phyloP scores from a whole-genome alignment of 2,329 filamentous ascomycete genomes.

The Clonostachys rhizophaga region DNA sequence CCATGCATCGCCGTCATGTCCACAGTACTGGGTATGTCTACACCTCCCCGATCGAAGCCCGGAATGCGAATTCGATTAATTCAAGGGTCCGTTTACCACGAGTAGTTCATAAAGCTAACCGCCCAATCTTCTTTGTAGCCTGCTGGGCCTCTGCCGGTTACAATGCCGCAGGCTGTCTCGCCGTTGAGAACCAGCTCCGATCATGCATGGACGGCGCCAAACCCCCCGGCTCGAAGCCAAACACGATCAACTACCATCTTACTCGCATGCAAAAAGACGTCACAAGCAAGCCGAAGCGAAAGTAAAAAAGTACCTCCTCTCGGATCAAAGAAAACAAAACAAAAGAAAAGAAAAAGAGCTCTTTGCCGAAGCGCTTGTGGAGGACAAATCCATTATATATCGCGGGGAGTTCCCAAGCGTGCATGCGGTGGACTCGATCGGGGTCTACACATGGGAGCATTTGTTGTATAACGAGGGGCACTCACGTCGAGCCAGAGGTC shows the following conservation, averaged over 20 bases:
- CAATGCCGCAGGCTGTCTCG: slow-evolving; percentile 53
- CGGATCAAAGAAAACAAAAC: no score
- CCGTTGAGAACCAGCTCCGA: slow-evolving; percentile 56
- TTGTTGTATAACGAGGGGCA: no score
- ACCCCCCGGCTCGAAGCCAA: slow-evolving; percentile 44
- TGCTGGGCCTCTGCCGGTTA: slow-evolving; percentile 82
- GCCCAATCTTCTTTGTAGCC: slow-evolving; percentile 38
- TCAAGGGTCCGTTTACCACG: no score
- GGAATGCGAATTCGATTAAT: no score
- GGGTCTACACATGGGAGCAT: no score
- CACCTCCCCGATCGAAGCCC: not conserved
- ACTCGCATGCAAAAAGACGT: slow-evolving; percentile 69
- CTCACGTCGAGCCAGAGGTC: no score
- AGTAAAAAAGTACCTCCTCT: slow-evolving; percentile 8
- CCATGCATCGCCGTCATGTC: slow-evolving; percentile 54
- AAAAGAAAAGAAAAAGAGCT: no score
- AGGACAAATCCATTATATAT: no score
- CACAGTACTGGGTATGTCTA: slow-evolving; percentile 45
- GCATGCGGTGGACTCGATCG: no score
- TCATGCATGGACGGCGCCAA: slow-evolving; percentile 76
- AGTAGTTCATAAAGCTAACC: not conserved
- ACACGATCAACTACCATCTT: slow-evolving; percentile 92
- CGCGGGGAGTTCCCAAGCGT: no score
- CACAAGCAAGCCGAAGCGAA: slow-evolving; percentile 40
- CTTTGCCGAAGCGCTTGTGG: no score